phyloP scores from a whole-genome alignment of 768 basidiomycete genomes.

The Tricholoma hemisulphureum region DNA sequence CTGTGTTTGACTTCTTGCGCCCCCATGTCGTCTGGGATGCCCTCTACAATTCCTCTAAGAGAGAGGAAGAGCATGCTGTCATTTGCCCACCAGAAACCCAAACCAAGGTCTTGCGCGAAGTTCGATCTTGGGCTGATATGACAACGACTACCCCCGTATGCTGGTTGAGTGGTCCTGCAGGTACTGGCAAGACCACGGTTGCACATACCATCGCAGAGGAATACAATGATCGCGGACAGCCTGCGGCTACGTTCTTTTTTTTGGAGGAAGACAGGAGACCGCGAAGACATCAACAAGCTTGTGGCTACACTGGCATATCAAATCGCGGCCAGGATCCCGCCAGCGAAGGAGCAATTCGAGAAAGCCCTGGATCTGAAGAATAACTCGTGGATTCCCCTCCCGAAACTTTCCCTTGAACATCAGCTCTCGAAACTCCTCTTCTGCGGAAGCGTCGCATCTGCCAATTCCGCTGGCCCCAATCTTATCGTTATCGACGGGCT shows the following conservation, averaged over 20 bases:
- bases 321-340: neutral
- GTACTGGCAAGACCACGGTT: conserved; percentile 5
- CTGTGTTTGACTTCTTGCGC: no score
- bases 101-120: no score
- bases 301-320: conserved; percentile 3
- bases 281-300: neutral
- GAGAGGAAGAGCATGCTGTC: no score
- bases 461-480: no score
- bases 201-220: conserved; percentile 1
- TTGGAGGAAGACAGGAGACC: neutral
- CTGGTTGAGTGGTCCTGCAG: conserved; percentile 5
- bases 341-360: neutral
- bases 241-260: conserved; percentile 7
- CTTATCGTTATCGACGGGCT: no score
- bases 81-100: no score
- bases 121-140: no score
- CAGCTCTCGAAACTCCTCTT: neutral
- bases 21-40: no score
- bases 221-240: neutral
- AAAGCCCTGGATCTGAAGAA: neutral
- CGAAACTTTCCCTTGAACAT: neutral
- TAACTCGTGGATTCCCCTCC: neutral
- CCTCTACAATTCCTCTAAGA: no score
- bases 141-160: conserved; percentile 8
- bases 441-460: no score